Evolutionary conservation across 2,329 filamentous ascomycete genomes (phyloP), one percentile per base, ranked within the genome.

Genomic region (Xylaria digitata): DNA sequence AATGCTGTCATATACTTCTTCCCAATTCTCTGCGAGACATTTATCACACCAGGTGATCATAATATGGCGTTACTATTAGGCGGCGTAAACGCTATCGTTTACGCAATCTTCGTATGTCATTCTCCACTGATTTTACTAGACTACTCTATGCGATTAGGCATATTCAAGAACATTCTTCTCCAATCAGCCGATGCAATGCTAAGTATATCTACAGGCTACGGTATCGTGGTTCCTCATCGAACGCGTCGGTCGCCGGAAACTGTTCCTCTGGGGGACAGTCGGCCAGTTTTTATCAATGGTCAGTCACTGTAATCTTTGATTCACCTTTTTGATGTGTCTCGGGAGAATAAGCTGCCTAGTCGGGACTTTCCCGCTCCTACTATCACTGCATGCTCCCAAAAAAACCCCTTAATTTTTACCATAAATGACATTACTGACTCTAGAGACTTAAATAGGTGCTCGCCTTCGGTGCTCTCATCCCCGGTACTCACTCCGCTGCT

Each of bases 391-490:
- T n/a, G n/a, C n/a, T n/a, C n/a, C n/a, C n/a, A n/a, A n/a, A n/a
- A n/a, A n/a, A n/a, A n/a, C n/a, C n/a, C n/a, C n/a, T n/a, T n/a
- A n/a, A n/a, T n/a, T n/a, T n/a, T n/a, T n/a, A n/a, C n/a, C n/a
- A n/a, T n/a, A n/a, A n/a, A n/a, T 26, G 5, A 5, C 26, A 26
- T 26, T 26, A 26, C 26, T 26, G 26, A 26, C 26, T 26, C 26
- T 26, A 26, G 26, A 26, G 26, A 26, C 26, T 5, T 26, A 26
- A 26, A 26, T 26, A 26, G 26, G 26, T 26, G 26, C 77, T 90
- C 23, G 82, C 83, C 1, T 92, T 92, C 71, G 87, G 83, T 0
- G 81, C 83, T 34, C 87, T 93, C 67, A 87, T 92, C n/a, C 91
- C 91, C 49, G 87, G 87, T 0, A 85, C 83, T 0, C 83, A 82